Percentiles rank a stretch among this genome's conserved stretches.
phyloP scores from a whole-genome alignment of 1,284 basidiomycete genomes.

The Cutaneotrichosporon sp. region DNA sequence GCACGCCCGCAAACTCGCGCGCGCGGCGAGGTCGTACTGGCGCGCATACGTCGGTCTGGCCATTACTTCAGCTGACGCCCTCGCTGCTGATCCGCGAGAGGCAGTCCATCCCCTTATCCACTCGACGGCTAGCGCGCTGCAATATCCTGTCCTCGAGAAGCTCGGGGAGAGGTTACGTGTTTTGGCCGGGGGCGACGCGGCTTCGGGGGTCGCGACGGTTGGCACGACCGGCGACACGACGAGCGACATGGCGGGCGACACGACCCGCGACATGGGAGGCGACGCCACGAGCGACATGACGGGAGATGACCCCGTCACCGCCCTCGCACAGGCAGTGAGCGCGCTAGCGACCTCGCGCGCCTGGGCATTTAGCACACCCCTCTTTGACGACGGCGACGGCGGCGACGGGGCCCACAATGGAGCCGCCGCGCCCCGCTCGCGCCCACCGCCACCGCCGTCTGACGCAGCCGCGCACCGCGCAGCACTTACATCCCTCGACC shows the following conservation, averaged over 20 bases:
- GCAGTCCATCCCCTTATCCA: conserved; percentile 10
- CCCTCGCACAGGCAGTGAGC: conserved; percentile 1
- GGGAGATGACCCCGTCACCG: not conserved
- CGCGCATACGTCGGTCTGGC: conserved; percentile 29
- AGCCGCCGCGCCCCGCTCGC: no score
- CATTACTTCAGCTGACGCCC: conserved; percentile 23
- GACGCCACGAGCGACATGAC: no score
- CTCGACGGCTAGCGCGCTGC: conserved; percentile 3
- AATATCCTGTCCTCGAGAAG: conserved; percentile 12
- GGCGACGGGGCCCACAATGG: no score
- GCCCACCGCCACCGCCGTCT: no score
- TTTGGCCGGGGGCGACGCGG: not conserved
- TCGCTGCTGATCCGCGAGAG: conserved; percentile 10
- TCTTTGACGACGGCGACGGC: conserved; percentile 2
- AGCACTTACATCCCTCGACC: no score
- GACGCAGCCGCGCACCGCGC: no score
- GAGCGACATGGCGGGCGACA: no score
- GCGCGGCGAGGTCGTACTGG: conserved; percentile 26
- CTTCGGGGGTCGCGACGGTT: no score
- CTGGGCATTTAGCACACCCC: conserved; percentile 10
- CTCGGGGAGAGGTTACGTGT: not conserved
- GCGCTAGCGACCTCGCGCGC: conserved; percentile 7
- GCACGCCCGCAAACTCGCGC: conserved; percentile 21
- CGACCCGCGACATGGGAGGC: no score
- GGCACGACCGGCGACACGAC: no score